A percentile compares a stretch with the other conserved stretches of the same genome.
These are phyloP conservation scores for Pleurozium schreberi DNA, from an alignment of 225 moss, liverwort and hornwort species.

Conservation along the genomic window DNA sequence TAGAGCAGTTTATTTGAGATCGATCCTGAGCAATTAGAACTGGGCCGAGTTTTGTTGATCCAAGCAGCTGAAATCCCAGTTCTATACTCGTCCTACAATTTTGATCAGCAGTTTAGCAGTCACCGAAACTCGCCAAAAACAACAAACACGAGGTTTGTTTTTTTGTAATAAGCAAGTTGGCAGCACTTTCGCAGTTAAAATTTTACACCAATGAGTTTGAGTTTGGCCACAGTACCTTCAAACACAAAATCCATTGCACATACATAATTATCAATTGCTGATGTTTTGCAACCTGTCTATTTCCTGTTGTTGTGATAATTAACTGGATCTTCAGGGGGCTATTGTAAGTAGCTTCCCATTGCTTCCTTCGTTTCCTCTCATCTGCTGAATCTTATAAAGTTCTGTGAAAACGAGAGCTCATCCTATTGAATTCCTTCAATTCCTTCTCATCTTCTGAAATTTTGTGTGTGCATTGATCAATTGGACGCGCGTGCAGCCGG, in stretches of 20 bases:
- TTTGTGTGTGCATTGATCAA: background rate
- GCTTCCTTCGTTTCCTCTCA: background rate
- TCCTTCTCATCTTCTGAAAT: background rate
- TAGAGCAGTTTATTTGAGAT: background rate
- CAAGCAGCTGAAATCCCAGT: background rate
- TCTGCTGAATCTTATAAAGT: background rate
- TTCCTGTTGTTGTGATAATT: background rate
- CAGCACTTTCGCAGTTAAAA: background rate
- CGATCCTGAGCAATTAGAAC: background rate
- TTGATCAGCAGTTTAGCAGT: background rate
- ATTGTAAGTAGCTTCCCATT: no score
- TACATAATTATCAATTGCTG: background rate
- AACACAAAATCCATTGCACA: background rate
- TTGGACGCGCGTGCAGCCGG: background rate
- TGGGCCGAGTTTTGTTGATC: background rate
- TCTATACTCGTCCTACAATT: background rate
- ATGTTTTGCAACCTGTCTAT: no score
- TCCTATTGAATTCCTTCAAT: background rate
- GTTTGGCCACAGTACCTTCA: background rate
- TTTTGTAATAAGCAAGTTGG: background rate
- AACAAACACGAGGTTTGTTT: background rate
- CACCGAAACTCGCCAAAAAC: background rate
- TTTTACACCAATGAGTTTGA: background rate
- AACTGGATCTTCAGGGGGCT: background rate
- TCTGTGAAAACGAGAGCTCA: background rate